Percentiles rank a stretch among this genome's conserved stretches.
Conservation (phyloP, 1,284 basidiomycete species). For the Stereum hirsutum region DNA sequence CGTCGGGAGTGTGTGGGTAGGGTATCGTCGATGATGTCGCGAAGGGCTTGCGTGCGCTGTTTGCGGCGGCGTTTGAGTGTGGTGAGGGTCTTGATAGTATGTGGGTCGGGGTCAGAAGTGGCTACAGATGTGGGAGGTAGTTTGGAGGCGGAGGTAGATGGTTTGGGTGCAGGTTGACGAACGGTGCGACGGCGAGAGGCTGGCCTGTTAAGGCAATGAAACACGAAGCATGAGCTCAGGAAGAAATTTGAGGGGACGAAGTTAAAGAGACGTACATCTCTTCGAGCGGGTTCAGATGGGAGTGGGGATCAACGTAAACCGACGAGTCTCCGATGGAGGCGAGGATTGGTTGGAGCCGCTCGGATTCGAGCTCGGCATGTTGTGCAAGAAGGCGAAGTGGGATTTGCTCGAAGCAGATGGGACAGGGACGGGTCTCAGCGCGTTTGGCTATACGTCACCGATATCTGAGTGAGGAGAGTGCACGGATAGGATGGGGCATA, state of each 20-base stretch:
- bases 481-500: no score
- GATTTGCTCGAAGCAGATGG: conserved; percentile 61
- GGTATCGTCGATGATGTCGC: conserved; percentile 53
- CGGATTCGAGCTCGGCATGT: conserved; percentile 55
- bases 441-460: conserved; percentile 56
- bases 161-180: conserved; percentile 37
- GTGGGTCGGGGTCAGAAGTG: conserved; percentile 26
- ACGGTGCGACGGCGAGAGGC: conserved; percentile 51
- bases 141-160: conserved; percentile 29
- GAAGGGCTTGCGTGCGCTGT: conserved; percentile 49
- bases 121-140: conserved; percentile 14
- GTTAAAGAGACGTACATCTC: conserved; percentile 33
- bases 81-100: conserved; percentile 44
- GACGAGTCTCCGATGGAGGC: conserved; percentile 36
- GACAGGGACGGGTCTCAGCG: conserved; percentile 64
- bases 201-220: conserved; percentile 21
- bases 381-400: conserved; percentile 55
- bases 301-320: conserved; percentile 31
- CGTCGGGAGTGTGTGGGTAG: conserved; percentile 15
- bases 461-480: no score
- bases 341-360: conserved; percentile 60
- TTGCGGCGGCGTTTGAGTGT: conserved; percentile 55
- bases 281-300: conserved; percentile 32
- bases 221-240: not conserved
- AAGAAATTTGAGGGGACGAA: conserved; percentile 3